phyloP scores from a whole-genome alignment of 768 basidiomycete species.

The Leccinum disarticulatum region DNA sequence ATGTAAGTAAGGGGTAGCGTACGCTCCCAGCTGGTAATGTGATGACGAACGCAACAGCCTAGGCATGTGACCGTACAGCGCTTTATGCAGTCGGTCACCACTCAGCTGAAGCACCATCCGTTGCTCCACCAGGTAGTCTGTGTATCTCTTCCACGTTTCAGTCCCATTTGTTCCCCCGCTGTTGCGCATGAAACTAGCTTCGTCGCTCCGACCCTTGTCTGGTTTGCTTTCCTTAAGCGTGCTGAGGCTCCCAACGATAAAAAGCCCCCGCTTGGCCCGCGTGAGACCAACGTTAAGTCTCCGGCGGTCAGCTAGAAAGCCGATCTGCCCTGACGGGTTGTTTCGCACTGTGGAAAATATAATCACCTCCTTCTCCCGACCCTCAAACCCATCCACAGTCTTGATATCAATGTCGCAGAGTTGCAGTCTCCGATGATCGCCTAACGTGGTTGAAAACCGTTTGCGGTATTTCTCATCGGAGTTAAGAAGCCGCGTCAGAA shows the following conservation, averaged over 20 bases:
- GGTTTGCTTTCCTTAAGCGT: slow-evolving; percentile 57
- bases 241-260: slow-evolving; percentile 71
- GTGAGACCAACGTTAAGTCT: slow-evolving; percentile 91
- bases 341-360: slow-evolving; percentile 90
- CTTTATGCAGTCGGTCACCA: slow-evolving; percentile 43
- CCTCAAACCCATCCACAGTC: slow-evolving; percentile 95
- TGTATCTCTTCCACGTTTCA: slow-evolving; percentile 63
- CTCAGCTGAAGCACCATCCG: slow-evolving; percentile 51
- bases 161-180: slow-evolving; percentile 40
- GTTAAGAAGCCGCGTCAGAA: slow-evolving; percentile 67
- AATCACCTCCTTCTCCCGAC: slow-evolving; percentile 89
- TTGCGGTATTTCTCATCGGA: slow-evolving; percentile 48
- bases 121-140: slow-evolving; percentile 50
- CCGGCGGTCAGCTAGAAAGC: slow-evolving; percentile 84
- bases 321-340: slow-evolving; percentile 74
- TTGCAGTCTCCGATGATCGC: slow-evolving; percentile 64
- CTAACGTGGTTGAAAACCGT: slow-evolving; percentile 62
- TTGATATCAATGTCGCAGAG: slow-evolving; percentile 75
- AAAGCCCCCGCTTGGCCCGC: slow-evolving; percentile 81
- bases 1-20: slow-evolving; percentile 9
- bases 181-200: slow-evolving; percentile 11
- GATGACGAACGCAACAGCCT: slow-evolving; percentile 7
- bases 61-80: slow-evolving; percentile 26
- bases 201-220: slow-evolving; percentile 19
- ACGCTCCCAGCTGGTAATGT: slow-evolving; percentile 6